Evolutionary conservation across 768 basidiomycete genomes (phyloP), one percentile per base, ranked within the genome.

Genomic region (Collybiopsis confluens): DNA sequence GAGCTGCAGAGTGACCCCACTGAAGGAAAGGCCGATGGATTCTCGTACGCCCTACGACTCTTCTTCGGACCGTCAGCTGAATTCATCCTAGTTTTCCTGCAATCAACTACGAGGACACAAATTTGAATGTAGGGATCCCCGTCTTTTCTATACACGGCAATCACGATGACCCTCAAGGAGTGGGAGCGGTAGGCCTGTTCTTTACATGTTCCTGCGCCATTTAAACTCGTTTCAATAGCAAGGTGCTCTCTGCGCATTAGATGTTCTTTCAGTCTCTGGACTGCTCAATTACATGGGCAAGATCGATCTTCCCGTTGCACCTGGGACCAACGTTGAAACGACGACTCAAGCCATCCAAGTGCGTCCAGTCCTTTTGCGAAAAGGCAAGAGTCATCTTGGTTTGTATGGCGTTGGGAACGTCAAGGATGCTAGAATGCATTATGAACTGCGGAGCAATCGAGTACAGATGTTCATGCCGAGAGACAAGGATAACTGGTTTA

Each of bases 141-240:
- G 90, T 98, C 26, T 99, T 99, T 70, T 98, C 96, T 0, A 98
- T 99, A 48, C 97, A 99, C 63, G 97, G 97, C 40, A 99, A 99
- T 64, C 97, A 99, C 68, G 97, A 99, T 64, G 97, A 99, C 62
- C 97, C 97, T 30, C 97, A 98, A 71, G 97, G 97, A 18, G 87
- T 93, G 20, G 94, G 95, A 2, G 78, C 89, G 8, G 94, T 93
- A 62, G 57, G 90, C 71, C 28, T 44, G n/a, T 35, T 20, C n/a
- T 23, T 20, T 36, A 18, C 33, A 30, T 24, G 37, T 5, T 18
- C 35, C 52, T 37, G 26, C 6, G 20, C 16, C 44, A 45, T 1
- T 45, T 47, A 36, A 9, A 18, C 21, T 4, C 36, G 35, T 38
- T 53, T 33, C n/a, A 44, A 8, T 58, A 96, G 92, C 88, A 94